A percentile compares a stretch with the other conserved stretches of the same genome.
phyloP scores from a whole-genome alignment of 106 monocot genomes.

The Allium fistulosum region DNA sequence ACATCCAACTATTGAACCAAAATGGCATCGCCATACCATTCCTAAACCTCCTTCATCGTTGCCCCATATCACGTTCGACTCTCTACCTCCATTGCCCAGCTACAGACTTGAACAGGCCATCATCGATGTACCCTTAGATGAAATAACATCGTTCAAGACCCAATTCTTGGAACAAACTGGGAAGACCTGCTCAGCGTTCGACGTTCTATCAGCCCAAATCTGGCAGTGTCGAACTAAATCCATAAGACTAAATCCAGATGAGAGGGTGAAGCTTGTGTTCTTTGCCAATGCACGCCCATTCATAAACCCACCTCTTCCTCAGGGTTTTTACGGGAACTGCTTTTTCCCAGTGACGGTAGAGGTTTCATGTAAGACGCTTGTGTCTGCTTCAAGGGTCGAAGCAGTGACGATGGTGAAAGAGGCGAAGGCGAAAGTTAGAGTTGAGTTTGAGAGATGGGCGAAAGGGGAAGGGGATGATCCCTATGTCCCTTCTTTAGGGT shows the following conservation, averaged over 20 bases:
- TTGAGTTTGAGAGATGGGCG: slow-evolving; percentile 33
- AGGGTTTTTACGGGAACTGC: slow-evolving; percentile 52
- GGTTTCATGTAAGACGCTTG: slow-evolving; percentile 12
- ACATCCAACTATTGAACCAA: neutral
- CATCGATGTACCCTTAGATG: slow-evolving; percentile 8
- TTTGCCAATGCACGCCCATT: slow-evolving; percentile 8
- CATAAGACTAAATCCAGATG: neutral
- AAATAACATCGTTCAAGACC: neutral
- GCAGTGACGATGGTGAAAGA: slow-evolving; percentile 41
- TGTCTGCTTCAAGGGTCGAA: slow-evolving; percentile 16
- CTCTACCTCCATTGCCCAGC: neutral
- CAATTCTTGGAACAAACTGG: slow-evolving; percentile 8
- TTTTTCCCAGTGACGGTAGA: slow-evolving; percentile 38
- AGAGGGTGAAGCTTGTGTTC: slow-evolving; percentile 12
- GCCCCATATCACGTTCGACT: neutral
- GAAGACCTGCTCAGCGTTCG: slow-evolving; percentile 14
- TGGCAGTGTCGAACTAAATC: slow-evolving; percentile 18
- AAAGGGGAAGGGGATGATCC: slow-evolving; percentile 34
- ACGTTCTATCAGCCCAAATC: slow-evolving; percentile 15
- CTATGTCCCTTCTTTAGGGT: slow-evolving; percentile 25
- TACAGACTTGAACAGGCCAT: neutral
- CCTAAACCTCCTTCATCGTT: slow-evolving; percentile 1
- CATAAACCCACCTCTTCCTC: slow-evolving; percentile 2
- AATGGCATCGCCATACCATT: slow-evolving; percentile 15
- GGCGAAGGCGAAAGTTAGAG: slow-evolving; percentile 30